A percentile compares a stretch with the other conserved stretches of the same genome.
These are phyloP conservation scores for Entomophthora muscae DNA, from an alignment of 371 early-diverging fungal species.

Conservation along the genomic window DNA sequence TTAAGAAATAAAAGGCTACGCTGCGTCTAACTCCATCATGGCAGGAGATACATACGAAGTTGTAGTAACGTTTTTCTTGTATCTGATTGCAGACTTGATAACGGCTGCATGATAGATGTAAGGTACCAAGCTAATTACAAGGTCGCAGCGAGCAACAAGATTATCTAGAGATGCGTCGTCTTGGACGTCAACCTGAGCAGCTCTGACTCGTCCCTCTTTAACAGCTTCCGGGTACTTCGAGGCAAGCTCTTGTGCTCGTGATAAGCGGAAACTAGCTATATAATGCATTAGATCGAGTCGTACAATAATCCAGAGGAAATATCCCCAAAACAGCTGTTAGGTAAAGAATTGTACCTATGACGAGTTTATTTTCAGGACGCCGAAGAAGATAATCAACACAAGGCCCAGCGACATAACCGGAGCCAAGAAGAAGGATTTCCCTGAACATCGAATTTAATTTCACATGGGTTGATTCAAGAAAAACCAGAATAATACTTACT, in stretches of 20 bases:
- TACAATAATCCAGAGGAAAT: neutral
- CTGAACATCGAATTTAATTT: too few species aligned
- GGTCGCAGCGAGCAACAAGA: constrained; percentile 67
- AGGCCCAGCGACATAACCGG: constrained; percentile 93
- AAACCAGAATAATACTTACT: too few species aligned
- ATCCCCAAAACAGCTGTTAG: too few species aligned
- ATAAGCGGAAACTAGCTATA: constrained; percentile 60
- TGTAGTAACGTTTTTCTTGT: constrained; percentile 73
- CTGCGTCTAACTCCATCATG: constrained; percentile 63
- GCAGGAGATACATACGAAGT: constrained; percentile 81
- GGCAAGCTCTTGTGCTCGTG: constrained; percentile 54
- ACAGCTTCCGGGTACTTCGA: constrained; percentile 30
- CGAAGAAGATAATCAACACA: constrained; percentile 85
- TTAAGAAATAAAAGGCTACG: constrained; percentile 22
- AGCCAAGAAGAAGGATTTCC: constrained; percentile 84
- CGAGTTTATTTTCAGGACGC: constrained; percentile 59
- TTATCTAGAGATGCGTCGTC: constrained; percentile 65
- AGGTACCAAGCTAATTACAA: constrained; percentile 72
- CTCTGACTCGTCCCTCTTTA: constrained; percentile 9
- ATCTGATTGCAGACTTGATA: constrained; percentile 61
- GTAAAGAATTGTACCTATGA: constrained; percentile 36
- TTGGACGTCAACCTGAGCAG: constrained; percentile 63
- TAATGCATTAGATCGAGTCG: too few species aligned
- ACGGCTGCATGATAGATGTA: constrained; percentile 73
- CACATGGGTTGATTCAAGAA: too few species aligned